Conservation (phyloP, 2,329 filamentous ascomycete genomes). For the Diplocarpon mali region DNA sequence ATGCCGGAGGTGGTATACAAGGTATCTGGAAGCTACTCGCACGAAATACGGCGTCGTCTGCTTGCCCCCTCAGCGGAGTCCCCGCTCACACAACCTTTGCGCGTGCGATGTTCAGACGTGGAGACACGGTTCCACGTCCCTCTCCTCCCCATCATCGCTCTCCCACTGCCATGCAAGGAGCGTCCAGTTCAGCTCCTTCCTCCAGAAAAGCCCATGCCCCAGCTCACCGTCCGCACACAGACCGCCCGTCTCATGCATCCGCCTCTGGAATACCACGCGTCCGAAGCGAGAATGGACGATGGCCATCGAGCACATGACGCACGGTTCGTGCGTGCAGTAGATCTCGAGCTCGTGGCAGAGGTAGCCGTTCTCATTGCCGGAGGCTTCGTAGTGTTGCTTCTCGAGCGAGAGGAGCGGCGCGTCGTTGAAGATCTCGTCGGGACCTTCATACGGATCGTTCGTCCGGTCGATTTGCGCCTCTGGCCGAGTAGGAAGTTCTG, state of each 20-base stretch:
- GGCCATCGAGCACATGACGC: conserved; percentile 94
- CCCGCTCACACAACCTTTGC: too few relatives aligned
- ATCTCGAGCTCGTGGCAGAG: conserved; percentile 89
- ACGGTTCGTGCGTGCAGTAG: conserved; percentile 92
- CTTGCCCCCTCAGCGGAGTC: too few relatives aligned
- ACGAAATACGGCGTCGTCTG: too few relatives aligned
- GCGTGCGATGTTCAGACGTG: conserved; percentile 32
- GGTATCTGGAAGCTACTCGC: too few relatives aligned
- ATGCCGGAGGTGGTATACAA: conserved; percentile 24
- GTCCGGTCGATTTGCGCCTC: neutral
- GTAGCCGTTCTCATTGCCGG: conserved; percentile 64
- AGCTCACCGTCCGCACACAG: conserved; percentile 63
- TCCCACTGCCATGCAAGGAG: conserved; percentile 60
- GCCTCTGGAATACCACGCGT: conserved; percentile 66
- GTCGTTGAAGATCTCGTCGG: conserved; percentile 52
- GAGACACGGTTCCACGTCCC: neutral
- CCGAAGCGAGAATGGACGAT: conserved; percentile 89
- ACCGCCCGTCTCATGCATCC: conserved; percentile 73
- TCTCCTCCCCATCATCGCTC: neutral
- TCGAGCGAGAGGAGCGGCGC: conserved; percentile 59
- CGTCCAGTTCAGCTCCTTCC: conserved; percentile 77
- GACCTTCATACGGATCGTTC: neutral
- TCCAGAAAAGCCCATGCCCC: conserved; percentile 59
- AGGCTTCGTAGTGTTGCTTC: conserved; percentile 43
- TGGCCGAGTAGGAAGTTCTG: too few relatives aligned